Base-by-base conservation (phyloP, 306 rosid species). In the Casuarina glauca region DNA sequence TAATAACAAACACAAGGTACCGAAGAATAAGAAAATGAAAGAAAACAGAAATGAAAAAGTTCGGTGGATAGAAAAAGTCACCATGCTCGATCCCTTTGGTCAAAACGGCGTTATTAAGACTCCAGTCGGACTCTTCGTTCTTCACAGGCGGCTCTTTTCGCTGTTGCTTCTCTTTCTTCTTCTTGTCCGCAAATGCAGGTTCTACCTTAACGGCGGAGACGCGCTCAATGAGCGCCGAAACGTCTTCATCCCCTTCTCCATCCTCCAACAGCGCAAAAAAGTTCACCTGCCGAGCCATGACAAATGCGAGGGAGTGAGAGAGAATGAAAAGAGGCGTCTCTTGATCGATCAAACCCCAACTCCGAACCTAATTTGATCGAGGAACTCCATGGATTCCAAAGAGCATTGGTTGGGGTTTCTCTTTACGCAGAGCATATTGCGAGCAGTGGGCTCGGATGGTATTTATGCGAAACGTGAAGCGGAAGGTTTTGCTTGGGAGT, bases 101-200 rank as follows among this genome's bases (percentile, higher is more conserved):
- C 19, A 17, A 41, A 9, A 13, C 70, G 3, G 46, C 26, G 49
- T 6, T 19, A 2, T 64, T 9, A n/a, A 15, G 41, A 60, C 66
- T 41, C 66, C 66, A 60, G 9, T 60, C 66, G 7, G 66, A 60
- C 15, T 60, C 66, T 60, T 26, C 66, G 41, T 60, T 60, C 66
- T 60, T 19, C 66, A 20, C 41, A 0, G 66, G 66, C 66, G 26
- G 39, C 26, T 6, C 41, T n/a, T 38, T 9, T 2, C 41, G 20
- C 49, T 16, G 44, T 13, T 64, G 44, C 26, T 64, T 64, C 26
- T 64, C 45, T n/a, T 41, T 64, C 70, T 41, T 64, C 70, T 64
- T 64, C 48, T 64, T 41, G 48, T 64, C 70, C 49, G 19, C 48
- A 46, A 5, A 9, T 10, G 45, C 19, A 39, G 70, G 32, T 12